A percentile compares a stretch with the other conserved stretches of the same genome.
phyloP scores from a whole-genome alignment of 2,329 filamentous ascomycete species.

The Fusarium gaditjirri region DNA sequence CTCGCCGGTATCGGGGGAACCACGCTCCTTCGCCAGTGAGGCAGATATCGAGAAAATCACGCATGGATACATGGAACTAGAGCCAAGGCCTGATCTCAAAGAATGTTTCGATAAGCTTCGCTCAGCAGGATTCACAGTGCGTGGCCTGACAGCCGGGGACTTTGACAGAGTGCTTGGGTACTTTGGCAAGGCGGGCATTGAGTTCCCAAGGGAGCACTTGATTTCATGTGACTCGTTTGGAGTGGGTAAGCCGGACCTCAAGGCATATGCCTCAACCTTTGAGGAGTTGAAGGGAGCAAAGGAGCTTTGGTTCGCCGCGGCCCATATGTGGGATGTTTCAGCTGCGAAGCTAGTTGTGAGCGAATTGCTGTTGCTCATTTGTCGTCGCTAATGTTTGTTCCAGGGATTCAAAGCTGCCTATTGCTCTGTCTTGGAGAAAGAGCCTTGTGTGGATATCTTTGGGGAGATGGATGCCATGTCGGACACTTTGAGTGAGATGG shows the following conservation, averaged over 20 bases:
- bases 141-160: slow-evolving; percentile 31
- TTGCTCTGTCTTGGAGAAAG: slow-evolving; percentile 31
- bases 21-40: slow-evolving; percentile 54
- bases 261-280: slow-evolving; percentile 33
- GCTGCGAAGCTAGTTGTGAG: slow-evolving; percentile 32
- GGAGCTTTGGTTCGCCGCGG: slow-evolving; percentile 37
- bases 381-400: not conserved
- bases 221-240: slow-evolving; percentile 34
- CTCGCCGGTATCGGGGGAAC: slow-evolving; percentile 56
- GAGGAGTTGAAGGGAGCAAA: slow-evolving; percentile 23
- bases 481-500: slow-evolving; percentile 29
- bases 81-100: slow-evolving; percentile 2
- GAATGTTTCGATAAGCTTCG: slow-evolving; percentile 35
- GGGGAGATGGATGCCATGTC: slow-evolving; percentile 39
- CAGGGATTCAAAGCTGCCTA: slow-evolving; percentile 33
- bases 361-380: accelerated
- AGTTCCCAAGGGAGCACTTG: slow-evolving; percentile 28
- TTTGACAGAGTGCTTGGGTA: slow-evolving; percentile 28
- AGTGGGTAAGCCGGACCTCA: slow-evolving; percentile 32
- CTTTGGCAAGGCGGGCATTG: slow-evolving; percentile 26
- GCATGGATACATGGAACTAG: slow-evolving; percentile 21
- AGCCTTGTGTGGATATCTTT: slow-evolving; percentile 31
- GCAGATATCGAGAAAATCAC: slow-evolving; percentile 55
- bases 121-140: slow-evolving; percentile 24
- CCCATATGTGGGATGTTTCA: slow-evolving; percentile 37